A percentile compares a stretch with the other conserved stretches of the same genome.
phyloP scores from a whole-genome alignment of 2,329 filamentous ascomycete species.

The Sphaerulina vaccinii region DNA sequence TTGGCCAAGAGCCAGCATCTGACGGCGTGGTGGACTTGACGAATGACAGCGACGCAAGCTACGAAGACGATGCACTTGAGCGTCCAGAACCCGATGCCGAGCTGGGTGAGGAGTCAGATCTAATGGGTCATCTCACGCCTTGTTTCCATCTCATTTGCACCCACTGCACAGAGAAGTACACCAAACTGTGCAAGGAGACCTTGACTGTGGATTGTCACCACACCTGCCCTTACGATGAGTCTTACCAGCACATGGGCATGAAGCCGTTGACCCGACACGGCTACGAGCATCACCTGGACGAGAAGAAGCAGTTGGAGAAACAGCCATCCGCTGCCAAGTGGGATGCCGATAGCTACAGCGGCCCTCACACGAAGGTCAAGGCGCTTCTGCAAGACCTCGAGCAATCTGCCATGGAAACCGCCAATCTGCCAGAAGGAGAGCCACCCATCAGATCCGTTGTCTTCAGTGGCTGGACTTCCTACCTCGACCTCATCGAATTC shows the following conservation, averaged over 20 bases:
- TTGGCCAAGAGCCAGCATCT: constrained; percentile 51
- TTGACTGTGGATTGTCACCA: constrained; percentile 48
- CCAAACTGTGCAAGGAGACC: constrained; percentile 38
- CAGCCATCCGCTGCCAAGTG: constrained; percentile 52
- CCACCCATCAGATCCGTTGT: constrained; percentile 79
- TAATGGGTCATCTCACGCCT: constrained; percentile 76
- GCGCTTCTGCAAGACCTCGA: constrained; percentile 75
- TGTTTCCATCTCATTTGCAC: constrained; percentile 86
- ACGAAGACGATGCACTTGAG: constrained; percentile 46
- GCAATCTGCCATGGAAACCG: constrained; percentile 62
- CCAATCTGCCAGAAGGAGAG: constrained; percentile 57
- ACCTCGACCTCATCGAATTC: constrained; percentile 86
- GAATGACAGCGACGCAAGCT: constrained; percentile 51
- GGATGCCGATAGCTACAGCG: constrained; percentile 67
- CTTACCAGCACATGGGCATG: constrained; percentile 61
- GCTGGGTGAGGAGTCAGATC: constrained; percentile 55
- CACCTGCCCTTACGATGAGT: constrained; percentile 68
- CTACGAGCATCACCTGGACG: constrained; percentile 46
- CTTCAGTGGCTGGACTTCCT: constrained; percentile 94
- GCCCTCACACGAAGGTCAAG: constrained; percentile 88
- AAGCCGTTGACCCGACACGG: constrained; percentile 66
- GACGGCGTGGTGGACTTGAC: constrained; percentile 38
- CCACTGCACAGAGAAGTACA: constrained; percentile 64
- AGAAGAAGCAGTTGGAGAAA: constrained; percentile 50
- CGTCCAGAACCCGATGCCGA: constrained; percentile 49